Base-by-base conservation (phyloP, 371 early-diverging fungal genomes). In the Mortierella sp. region DNA sequence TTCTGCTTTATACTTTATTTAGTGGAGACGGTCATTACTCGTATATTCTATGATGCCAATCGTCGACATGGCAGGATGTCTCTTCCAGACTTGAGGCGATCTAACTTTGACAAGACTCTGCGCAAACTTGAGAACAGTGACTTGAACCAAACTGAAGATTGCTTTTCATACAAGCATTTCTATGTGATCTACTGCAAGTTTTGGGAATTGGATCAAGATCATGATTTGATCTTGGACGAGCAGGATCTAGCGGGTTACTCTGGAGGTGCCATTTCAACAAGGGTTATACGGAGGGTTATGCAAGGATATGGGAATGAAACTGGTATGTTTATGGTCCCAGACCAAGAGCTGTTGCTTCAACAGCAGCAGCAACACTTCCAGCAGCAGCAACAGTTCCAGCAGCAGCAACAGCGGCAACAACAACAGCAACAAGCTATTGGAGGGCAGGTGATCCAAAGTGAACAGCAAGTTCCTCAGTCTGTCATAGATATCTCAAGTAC, bases 121-220 rank as follows among this genome's bases (percentile, higher is more conserved):
- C 79, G 86, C 8, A 72, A 86, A 8, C 85, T 97, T n/a, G 91
- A 93, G 65, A 83, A 83, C 22, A 73, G 74, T 84, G 90, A 59
- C 87, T 89, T 54, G 95, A 96, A 82, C 86, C 95, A 55, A 91
- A 94, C 77, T 65, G 84, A 69, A 91, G 93, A 87, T 83, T 85
- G 86, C 86, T 96, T 98, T 75, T 96, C 97, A 8, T 98, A 98
- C 85, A 96, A 96, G 78, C 96, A 98, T 76, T 98, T 97, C 72
- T 98, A 96, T 83, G 98, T 98, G 17, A 87, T 98, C 4, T 98
- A 96, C 75, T 97, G 97, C 87, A 96, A 95, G 83, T 96, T 98
- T 79, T 97, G 94, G 93, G 94, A 96, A 53, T 85, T 97, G 53
- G 96, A 95, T 80, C 80, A 84, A 31, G 92, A 96, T 64, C 93